Evolutionary conservation across 805 yeast genomes (phyloP).

Genomic region (Millerozyma acaciae): DNA sequence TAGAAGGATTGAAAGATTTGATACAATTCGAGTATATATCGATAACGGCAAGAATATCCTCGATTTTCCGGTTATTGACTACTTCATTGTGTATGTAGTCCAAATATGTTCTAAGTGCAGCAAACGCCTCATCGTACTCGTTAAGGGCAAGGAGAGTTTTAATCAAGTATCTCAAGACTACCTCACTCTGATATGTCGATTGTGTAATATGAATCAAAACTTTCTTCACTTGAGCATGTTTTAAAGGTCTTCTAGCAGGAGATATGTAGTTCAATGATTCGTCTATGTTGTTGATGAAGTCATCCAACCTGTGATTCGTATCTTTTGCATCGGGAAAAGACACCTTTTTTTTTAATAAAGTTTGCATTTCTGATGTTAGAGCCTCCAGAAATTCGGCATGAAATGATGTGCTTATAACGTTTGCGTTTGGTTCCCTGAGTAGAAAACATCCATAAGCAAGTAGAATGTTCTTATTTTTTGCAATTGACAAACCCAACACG

Average conservation of each 20-base stretch:
- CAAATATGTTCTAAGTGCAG: conserved; percentile 37
- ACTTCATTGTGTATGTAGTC: conserved; percentile 31
- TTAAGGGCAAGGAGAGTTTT: conserved; percentile 27
- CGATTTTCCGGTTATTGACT: conserved; percentile 26
- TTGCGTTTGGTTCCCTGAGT: conserved; percentile 17
- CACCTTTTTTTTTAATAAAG: conserved; percentile 10
- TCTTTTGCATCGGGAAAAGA: conserved; percentile 29
- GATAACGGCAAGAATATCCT: conserved; percentile 30
- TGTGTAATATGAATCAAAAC: conserved; percentile 27
- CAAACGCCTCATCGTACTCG: conserved; percentile 42
- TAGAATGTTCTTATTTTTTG: conserved; percentile 20
- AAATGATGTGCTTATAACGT: conserved; percentile 15
- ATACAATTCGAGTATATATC: conserved; percentile 32
- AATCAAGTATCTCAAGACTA: conserved; percentile 29
- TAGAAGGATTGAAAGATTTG: conserved; percentile 33
- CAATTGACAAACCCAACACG: conserved; percentile 18
- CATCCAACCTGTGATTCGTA: conserved; percentile 15
- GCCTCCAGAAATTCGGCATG: conserved; percentile 23
- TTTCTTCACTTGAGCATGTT: conserved; percentile 17
- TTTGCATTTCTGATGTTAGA: conserved; percentile 20
- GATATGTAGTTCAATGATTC: conserved; percentile 22
- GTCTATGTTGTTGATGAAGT: conserved; percentile 28
- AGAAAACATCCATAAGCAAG: conserved; percentile 26
- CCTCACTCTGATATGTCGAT: conserved; percentile 36
- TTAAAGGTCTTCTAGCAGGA: conserved; percentile 10